A percentile compares a stretch with the other conserved stretches of the same genome.
Evolutionary conservation across 345 rosid genomes (phyloP).

Genomic region (Erucastrum elatum): DNA sequence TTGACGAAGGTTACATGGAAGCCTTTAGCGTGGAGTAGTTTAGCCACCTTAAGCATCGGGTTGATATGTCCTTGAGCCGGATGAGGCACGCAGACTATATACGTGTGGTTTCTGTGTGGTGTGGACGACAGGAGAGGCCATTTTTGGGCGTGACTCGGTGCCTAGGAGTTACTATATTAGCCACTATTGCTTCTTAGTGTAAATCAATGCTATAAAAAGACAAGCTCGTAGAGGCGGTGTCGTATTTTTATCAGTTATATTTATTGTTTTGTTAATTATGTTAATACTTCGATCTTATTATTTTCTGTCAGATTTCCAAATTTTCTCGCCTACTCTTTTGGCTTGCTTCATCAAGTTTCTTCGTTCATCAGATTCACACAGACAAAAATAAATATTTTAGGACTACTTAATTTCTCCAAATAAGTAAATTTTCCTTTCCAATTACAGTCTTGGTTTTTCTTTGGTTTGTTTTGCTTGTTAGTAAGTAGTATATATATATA

Average conservation of each 20-base stretch:
- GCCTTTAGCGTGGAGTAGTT: slow-evolving; percentile 42
- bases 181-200: background rate
- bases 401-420: background rate
- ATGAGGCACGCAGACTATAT: slow-evolving; percentile 41
- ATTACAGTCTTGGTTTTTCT: too few relatives aligned
- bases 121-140: background rate
- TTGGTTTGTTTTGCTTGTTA: background rate
- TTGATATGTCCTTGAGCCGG: slow-evolving; percentile 55
- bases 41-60: slow-evolving; percentile 47
- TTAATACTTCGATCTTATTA: background rate
- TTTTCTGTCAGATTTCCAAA: background rate
- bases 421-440: too few relatives aligned
- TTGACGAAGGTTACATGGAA: slow-evolving; percentile 49
- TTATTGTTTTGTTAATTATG: background rate
- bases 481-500: too few relatives aligned
- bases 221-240: background rate
- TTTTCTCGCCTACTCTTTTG: too few relatives aligned
- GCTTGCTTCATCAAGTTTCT: background rate
- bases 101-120: slow-evolving; percentile 35
- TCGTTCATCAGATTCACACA: background rate
- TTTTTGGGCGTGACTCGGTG: background rate
- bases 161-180: background rate
- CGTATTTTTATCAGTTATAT: background rate
- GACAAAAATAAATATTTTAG: background rate
- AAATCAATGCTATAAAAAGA: background rate